Base-by-base conservation (phyloP, 345 rosid species). In the Carallia brachiata region DNA sequence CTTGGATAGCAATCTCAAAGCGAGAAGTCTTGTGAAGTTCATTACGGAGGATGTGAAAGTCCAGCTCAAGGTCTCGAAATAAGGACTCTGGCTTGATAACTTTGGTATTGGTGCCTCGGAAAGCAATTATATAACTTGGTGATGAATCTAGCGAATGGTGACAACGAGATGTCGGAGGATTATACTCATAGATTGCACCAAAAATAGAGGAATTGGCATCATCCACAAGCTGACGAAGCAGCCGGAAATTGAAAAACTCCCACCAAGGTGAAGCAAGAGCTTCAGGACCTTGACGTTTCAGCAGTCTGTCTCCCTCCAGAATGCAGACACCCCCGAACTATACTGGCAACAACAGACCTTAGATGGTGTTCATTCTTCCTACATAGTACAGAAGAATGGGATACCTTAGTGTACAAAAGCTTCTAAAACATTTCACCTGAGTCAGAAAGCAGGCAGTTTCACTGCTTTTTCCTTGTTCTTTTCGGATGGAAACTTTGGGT, bases 181-280 rank as follows among this genome's bases (percentile, higher is more conserved):
- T 83, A 68, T 80, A 86, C 78, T 92, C 94, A 16, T 83, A 95
- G 52, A 95, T 77, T 57, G 93, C 94, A 65, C 97, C 99, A 31
- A 95, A 90, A 9, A 87, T 82, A 69, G 92, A 90, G 70, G 75
- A 84, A 73, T 90, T 98, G n/a, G 67, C 84, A 36, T 90, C 85
- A 37, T 95, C 97, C 0, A 87, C 84, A 27, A 92, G 94, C 59
- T 77, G 76, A 36, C 80, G 85, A 62, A 82, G 73, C 75, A 89
- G 75, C 54, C 63, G 75, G 65, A 92, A 95, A 66, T 87, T 79
- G 65, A 90, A 90, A 79, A 87, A 89, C 77, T 85, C 89, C 84
- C 97, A 92, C 99, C 99, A 95, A 15, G 83, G 79, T 40, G 90
- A 83, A 73, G 92, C 96, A 15, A 90, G 71, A 63, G 92, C 92